Evolutionary conservation across 441 rosid species (phyloP), one percentile per base, ranked within the genome.

Genomic region (Erodium chrysanthum): DNA sequence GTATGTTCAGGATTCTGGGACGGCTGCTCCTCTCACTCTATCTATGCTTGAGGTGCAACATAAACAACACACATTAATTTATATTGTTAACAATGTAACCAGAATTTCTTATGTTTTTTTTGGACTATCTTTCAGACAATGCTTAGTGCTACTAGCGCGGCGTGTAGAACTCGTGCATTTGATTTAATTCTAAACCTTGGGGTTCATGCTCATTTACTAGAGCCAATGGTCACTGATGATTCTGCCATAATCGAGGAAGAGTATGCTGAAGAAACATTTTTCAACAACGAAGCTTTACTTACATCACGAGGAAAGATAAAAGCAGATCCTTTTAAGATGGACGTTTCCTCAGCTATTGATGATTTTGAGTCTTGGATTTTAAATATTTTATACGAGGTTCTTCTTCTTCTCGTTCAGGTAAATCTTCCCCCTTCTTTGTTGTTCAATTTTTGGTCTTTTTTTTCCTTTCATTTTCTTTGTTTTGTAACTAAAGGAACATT

Each of bases 351-450:
- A 66, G 93, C 97, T 66, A 84, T 92, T 74, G 83, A 83, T 71
- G 84, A 79, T 46, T 84, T 95, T 74, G 99, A 92, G 83, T 80
- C 93, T 66, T 95, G 98, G 99, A 90, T 95, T 73, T 78, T 92
- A 66, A 89, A 85, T 76, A 95, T 95, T 77, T 77, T 95, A 67
- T 85, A 84, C 72, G 98, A 92, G 79, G 85, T 86, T 72, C 98
- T 95, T 75, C 91, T 95, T 68, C 86, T 90, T 80, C 96, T 95
- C 65, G 97, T 95, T 81, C 99, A 92, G 98, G 98, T 95, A 81
- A 67, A 50, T 54, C 31, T 65, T 33, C 62, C 31, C 67, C 62
- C 52, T 54, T 64, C 40, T 25, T 61, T 61, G 40, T 27, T 14
- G 17, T 61, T n/a, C 65, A 61, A 27, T 61, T 20, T 27, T 56